Base-by-base conservation (phyloP, 2,329 filamentous ascomycete genomes). In the Xylaria sp. region DNA sequence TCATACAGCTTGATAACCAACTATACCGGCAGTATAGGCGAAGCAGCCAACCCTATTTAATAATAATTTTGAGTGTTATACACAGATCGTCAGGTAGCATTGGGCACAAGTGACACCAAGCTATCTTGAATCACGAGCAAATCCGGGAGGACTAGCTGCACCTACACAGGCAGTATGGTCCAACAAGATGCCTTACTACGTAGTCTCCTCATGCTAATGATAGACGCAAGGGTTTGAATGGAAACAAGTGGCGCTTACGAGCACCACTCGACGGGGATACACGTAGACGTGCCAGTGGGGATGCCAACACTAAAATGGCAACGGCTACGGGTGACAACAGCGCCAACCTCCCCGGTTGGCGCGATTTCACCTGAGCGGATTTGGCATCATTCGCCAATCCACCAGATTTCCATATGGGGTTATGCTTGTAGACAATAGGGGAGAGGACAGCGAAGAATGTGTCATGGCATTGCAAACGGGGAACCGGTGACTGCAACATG, bases 221-320 rank as follows among this genome's bases (percentile, higher is more conserved):
- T 65, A 63, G 28, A 26, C 66, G 53, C 66, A 68, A 62, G 70
- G 70, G 58, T 68, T 64, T 74, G 75, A 74, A 72, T 77, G 75
- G 76, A 77, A 72, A 77, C 76, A 77, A 74, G 76, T 77, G 76
- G 75, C 74, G 71, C 69, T 56, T 72, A 69, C 28, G 46, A 59
- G 42, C 48, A 63, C 63, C 59, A 63, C 58, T 60, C 48, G 40
- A 54, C 54, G 13, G 13, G 9, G 36, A 58, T 62, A 65, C 61
- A 70, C 64, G 65, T 68, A 54, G 9, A 61, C 38, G 40, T 48
- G 54, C 23, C 44, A 51, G 65, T 65, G 62, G 59, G 28, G 65
- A 54, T 56, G 59, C 49, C 51, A 51, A 56, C 20, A 60, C 66
- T 23, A 26, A 54, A 46, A 44, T 17, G 40, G 56, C 40, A 46